Percentiles rank a stretch among this genome's conserved stretches.
phyloP scores from a whole-genome alignment of 2,329 filamentous ascomycete genomes.

The Diaporthe capsici region DNA sequence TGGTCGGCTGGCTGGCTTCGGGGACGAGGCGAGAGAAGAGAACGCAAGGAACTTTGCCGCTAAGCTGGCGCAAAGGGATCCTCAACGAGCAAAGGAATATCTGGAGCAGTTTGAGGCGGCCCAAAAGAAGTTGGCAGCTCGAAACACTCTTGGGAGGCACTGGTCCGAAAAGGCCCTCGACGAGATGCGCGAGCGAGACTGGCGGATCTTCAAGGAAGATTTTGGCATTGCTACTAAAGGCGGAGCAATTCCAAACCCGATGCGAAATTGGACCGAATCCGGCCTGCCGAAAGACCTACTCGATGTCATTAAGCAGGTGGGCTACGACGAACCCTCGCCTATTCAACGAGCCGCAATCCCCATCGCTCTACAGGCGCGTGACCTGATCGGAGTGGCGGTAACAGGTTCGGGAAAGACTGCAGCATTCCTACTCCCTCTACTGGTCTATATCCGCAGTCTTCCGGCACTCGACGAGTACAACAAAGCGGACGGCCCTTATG shows the following conservation, averaged over 20 bases:
- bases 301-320: slow-evolving; percentile 85
- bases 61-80: slow-evolving; percentile 76
- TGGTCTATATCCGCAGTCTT: slow-evolving; percentile 94
- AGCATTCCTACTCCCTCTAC: slow-evolving; percentile 89
- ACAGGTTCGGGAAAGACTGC: slow-evolving; percentile 99
- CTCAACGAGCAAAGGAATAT: slow-evolving; percentile 78
- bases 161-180: slow-evolving; percentile 95
- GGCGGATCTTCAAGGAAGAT: slow-evolving; percentile 99
- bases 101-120: slow-evolving; percentile 87
- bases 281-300: slow-evolving; percentile 82
- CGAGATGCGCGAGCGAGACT: slow-evolving; percentile 97
- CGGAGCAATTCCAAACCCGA: slow-evolving; percentile 91
- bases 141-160: slow-evolving; percentile 87
- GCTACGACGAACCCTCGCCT: slow-evolving; percentile 91
- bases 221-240: slow-evolving; percentile 97
- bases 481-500: slow-evolving; percentile 95
- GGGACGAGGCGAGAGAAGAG: slow-evolving; percentile 69
- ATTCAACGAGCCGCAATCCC: slow-evolving; percentile 97
- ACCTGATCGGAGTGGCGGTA: slow-evolving; percentile 97
- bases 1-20: slow-evolving; percentile 61
- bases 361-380: slow-evolving; percentile 90
- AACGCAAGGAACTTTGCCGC: slow-evolving; percentile 72
- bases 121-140: slow-evolving; percentile 75
- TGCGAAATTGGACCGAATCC: slow-evolving; percentile 94
- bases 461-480: slow-evolving; percentile 87